Evolutionary conservation across 1,284 basidiomycete genomes (phyloP).

Genomic region (Rhodotorula sp.): DNA sequence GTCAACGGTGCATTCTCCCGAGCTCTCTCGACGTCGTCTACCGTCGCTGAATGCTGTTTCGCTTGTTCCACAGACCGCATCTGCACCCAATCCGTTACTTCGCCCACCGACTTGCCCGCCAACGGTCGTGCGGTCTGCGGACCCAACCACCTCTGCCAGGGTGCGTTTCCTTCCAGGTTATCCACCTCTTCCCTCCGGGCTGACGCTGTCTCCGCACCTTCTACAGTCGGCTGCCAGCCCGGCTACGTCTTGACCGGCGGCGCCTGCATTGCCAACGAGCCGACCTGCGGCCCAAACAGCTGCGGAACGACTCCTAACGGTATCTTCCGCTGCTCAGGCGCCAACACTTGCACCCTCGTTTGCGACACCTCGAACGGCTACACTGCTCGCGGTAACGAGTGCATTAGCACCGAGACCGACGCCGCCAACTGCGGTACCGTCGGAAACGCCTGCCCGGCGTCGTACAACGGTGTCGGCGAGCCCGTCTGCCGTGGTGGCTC

Average conservation of each 20-base stretch:
- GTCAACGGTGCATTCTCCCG: background rate
- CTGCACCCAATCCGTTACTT: conserved; percentile 11
- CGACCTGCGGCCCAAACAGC: conserved; percentile 19
- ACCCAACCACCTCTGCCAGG: conserved; percentile 13
- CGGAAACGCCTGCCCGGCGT: conserved; percentile 27
- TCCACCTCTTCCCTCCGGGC: background rate
- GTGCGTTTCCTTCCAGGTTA: background rate
- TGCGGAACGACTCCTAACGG: conserved; percentile 19
- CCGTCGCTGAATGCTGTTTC: too few relatives aligned
- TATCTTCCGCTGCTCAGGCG: conserved; percentile 16
- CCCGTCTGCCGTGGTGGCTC: conserved; percentile 9
- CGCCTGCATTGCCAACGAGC: conserved; percentile 12
- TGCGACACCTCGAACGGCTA: conserved; percentile 9
- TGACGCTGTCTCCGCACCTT: background rate
- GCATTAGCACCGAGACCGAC: background rate
- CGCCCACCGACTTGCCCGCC: conserved; percentile 17
- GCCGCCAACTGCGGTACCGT: conserved; percentile 17
- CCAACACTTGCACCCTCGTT: conserved; percentile 1
- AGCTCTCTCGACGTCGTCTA: too few relatives aligned
- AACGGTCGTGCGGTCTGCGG: conserved; percentile 21
- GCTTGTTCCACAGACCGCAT: background rate
- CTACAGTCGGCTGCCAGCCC: conserved; percentile 7
- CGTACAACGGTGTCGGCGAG: conserved; percentile 30
- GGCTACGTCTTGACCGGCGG: conserved; percentile 12
- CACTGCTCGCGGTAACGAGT: background rate